These are phyloP conservation scores for Talaromyces borbonicus DNA, from an alignment of 495 filamentous ascomycete species.

Conservation along the genomic window DNA sequence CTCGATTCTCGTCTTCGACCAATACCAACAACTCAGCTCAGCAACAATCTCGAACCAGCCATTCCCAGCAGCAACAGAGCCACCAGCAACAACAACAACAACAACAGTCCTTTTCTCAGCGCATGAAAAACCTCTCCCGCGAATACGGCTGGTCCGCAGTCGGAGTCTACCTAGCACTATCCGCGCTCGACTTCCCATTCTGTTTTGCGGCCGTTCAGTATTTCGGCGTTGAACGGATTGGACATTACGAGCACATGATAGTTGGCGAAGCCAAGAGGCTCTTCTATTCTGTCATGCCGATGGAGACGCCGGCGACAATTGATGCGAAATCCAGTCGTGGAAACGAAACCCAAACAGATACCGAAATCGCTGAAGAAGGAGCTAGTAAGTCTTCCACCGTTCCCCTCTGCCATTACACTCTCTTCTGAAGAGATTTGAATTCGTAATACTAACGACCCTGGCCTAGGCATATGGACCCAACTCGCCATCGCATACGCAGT, in stretches of 20 bases:
- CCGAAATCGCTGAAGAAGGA: conserved; percentile 28
- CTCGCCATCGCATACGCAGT: conserved; percentile 91
- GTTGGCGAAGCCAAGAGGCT: conserved; percentile 27
- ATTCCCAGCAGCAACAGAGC: not conserved
- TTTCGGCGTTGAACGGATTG: conserved; percentile 78
- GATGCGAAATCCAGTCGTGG: conserved; percentile 11
- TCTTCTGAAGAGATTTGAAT: not conserved
- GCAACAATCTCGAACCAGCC: not conserved
- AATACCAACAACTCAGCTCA: not conserved
- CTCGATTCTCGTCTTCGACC: conserved; percentile 8
- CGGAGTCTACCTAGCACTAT: conserved; percentile 79
- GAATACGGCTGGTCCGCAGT: conserved; percentile 93
- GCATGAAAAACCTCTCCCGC: conserved; percentile 70
- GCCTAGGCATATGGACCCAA: conserved; percentile 69
- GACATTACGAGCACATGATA: conserved; percentile 44
- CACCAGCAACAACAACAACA: not conserved
- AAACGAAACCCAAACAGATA: conserved; percentile 23
- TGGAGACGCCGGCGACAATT: conserved; percentile 2
- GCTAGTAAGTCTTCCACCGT: conserved; percentile 38
- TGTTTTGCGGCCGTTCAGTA: conserved; percentile 80
- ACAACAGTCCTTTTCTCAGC: conserved; percentile 41
- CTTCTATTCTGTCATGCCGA: conserved; percentile 20
- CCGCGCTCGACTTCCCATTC: conserved; percentile 86
- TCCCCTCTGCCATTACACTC: conserved; percentile 4
- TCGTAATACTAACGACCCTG: not conserved